phyloP scores from a whole-genome alignment of 257 asterid genomes.

The Capsicum rhomboideum region DNA sequence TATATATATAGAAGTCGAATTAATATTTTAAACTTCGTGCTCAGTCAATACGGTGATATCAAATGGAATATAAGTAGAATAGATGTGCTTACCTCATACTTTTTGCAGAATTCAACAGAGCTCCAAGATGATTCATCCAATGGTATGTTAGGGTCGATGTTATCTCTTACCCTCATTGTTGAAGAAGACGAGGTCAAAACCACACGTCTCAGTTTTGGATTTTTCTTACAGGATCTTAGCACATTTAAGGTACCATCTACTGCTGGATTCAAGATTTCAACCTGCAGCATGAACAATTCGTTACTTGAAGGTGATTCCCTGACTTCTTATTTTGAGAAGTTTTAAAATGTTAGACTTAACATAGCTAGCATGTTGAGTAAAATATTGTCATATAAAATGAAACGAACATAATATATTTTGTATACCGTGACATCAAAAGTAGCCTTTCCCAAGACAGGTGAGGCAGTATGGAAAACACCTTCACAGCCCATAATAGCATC shows the following conservation, averaged over 20 bases:
- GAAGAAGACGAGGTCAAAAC: slow-evolving; percentile 92
- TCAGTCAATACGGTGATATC: background rate
- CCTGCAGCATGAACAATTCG: slow-evolving; percentile 20
- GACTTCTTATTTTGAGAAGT: background rate
- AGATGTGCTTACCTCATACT: slow-evolving; percentile 33
- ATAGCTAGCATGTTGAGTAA: background rate
- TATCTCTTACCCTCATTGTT: slow-evolving; percentile 56
- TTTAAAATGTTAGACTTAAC: background rate
- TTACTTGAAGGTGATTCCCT: background rate
- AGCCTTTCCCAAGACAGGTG: slow-evolving; percentile 62
- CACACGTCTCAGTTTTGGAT: slow-evolving; percentile 57
- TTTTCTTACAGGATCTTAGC: slow-evolving; percentile 69
- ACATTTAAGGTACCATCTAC: slow-evolving; percentile 85
- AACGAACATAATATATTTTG: background rate
- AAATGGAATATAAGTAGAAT: background rate
- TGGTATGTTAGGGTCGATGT: slow-evolving; percentile 33
- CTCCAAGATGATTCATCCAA: slow-evolving; percentile 91
- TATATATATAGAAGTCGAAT: background rate
- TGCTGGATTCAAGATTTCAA: slow-evolving; percentile 75
- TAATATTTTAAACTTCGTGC: background rate
- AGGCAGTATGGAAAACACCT: slow-evolving; percentile 94
- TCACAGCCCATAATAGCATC: slow-evolving; percentile 59
- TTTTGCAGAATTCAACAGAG: slow-evolving; percentile 55
- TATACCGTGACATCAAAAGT: slow-evolving; percentile 21
- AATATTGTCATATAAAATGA: background rate